These are phyloP conservation scores for Gossypium herbaceum DNA, from an alignment of 345 rosid genomes.

Conservation along the genomic window DNA sequence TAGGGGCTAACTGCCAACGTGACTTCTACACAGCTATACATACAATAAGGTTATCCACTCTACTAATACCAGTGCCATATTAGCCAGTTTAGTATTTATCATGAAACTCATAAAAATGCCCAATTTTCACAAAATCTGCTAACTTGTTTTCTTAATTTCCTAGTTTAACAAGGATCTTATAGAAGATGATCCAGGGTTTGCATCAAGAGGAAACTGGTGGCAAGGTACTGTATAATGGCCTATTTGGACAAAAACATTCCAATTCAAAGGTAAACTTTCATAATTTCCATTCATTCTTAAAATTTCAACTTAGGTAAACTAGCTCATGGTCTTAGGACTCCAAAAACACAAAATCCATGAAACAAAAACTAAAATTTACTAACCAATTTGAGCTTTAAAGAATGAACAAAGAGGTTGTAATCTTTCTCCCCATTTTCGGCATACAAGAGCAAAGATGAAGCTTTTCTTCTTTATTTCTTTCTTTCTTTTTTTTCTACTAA, in stretches of 20 bases:
- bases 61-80: not conserved
- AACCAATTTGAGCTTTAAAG: too few relatives aligned
- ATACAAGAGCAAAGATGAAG: too few relatives aligned
- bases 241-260: not conserved
- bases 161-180: constrained; percentile 57
- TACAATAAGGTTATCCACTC: not conserved
- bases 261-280: not conserved
- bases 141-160: constrained; percentile 5
- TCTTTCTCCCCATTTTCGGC: too few relatives aligned
- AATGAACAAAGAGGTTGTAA: too few relatives aligned
- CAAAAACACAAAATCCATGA: too few relatives aligned
- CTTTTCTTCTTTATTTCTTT: too few relatives aligned
- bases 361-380: too few relatives aligned
- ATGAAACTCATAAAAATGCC: not conserved
- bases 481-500: too few relatives aligned
- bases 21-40: constrained; percentile 2
- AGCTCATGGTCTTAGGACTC: too few relatives aligned
- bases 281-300: too few relatives aligned
- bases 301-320: too few relatives aligned
- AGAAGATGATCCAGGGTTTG: constrained; percentile 76
- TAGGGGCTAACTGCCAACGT: not conserved
- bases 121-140: not conserved
- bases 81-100: not conserved
- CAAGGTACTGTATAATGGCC: constrained; percentile 42
- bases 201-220: constrained; percentile 98